Base-by-base conservation (phyloP, 441 rosid species). In the Dalechampia spathulata region DNA sequence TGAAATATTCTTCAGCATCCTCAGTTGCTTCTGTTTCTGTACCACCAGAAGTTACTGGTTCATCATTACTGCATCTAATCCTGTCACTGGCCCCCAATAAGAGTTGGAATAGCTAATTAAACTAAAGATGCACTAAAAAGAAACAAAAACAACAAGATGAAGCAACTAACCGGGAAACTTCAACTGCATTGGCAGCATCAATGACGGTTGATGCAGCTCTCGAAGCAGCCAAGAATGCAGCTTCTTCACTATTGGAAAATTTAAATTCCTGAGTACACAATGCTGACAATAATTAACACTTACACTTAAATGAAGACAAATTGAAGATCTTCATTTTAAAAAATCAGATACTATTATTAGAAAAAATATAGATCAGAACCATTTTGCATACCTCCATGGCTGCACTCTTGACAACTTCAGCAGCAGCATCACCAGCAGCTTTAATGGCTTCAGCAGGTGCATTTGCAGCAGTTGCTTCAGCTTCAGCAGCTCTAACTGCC, bases 341-440 rank as follows among this genome's bases (percentile, higher is more conserved):
- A n/a, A 23, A 54, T 32, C 45, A 20, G 25, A 30, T 19, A 15
- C 25, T 6, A 34, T 20, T 7, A 30, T 28, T 13, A 58, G 23
- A 50, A 47, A 36, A 36, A 8, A 28, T 9, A 49, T 21, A 28
- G 21, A 44, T 12, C 49, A 46, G 4, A 56, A 47, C n/a, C n/a
- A 55, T 40, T 41, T 32, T 19, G 23, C 28, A 20, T 57, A 83
- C 94, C 86, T 86, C 94, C 51, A 82, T 54, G 22, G 98, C 96
- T 20, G 96, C 94, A 66, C 78, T 84, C 73, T 80, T 90, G 55
- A 94, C 98, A 70, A 86, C 88, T 74, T 94, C 96, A 68, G 99
- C 96, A 52, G 99, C 98, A 52, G 90, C 85, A 54, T 92, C 96
- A 13, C 96, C 86, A 27, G 90, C 99, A 61, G 99, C 99, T 75